Evolutionary conservation across 768 basidiomycete species (phyloP).

Genomic region (Lentinus tigrinus): DNA sequence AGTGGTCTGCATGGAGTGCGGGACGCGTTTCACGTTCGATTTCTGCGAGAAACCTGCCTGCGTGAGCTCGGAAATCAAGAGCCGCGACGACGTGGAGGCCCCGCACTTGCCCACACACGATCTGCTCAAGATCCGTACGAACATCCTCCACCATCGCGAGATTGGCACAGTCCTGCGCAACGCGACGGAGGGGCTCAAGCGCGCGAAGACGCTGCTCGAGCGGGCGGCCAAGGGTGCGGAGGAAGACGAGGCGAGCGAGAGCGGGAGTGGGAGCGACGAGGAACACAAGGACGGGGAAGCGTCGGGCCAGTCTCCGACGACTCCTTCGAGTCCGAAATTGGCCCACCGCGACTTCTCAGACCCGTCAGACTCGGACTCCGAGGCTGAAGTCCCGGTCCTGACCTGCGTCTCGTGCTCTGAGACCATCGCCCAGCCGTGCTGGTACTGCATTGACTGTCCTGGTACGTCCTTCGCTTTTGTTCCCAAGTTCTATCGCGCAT

Average conservation of each 20-base stretch:
- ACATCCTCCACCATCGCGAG: conserved; percentile 14
- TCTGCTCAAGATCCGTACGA: conserved; percentile 18
- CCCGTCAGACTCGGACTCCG: background rate
- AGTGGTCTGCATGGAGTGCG: conserved; percentile 12
- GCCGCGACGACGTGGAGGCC: background rate
- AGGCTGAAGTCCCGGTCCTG: background rate
- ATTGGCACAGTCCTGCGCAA: conserved; percentile 10
- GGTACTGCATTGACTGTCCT: conserved; percentile 13
- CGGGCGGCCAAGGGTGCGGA: background rate
- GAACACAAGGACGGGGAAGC: background rate
- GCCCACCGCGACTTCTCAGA: background rate
- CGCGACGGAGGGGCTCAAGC: background rate
- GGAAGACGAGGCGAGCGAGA: no score
- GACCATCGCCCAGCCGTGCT: background rate
- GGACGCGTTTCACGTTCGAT: conserved; percentile 16
- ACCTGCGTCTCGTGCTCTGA: conserved; percentile 8
- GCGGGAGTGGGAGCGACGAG: background rate
- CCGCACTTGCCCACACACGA: conserved; percentile 19
- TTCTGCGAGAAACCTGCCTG: conserved; percentile 22
- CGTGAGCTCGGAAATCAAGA: background rate
- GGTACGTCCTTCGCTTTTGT: background rate
- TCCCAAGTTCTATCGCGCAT: no score
- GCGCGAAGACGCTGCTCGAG: background rate
- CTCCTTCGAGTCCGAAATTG: background rate
- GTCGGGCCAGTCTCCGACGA: background rate